Conservation (phyloP, 2,329 filamentous ascomycete species). For the Verticillium zaregamsianum region DNA sequence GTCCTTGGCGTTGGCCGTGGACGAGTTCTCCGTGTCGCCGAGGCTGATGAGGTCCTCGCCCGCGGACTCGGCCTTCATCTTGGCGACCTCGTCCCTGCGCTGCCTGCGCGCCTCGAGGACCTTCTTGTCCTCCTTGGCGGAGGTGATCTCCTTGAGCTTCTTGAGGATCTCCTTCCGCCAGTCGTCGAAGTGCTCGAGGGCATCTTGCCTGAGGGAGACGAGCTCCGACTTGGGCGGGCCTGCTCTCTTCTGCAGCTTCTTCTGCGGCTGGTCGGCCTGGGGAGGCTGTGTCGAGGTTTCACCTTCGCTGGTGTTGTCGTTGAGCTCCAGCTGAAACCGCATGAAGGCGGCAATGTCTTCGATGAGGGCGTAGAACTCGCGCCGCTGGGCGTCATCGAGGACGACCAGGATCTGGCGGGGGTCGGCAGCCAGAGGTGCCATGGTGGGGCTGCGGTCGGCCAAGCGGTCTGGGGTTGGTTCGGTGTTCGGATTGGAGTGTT, state of each 20-base stretch:
- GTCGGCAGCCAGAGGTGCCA: slow-evolving; percentile 52
- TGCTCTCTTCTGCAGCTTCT: neutral
- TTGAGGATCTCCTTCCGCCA: slow-evolving; percentile 71
- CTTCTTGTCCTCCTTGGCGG: slow-evolving; percentile 43
- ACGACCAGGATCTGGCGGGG: slow-evolving; percentile 52
- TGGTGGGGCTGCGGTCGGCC: slow-evolving; percentile 17
- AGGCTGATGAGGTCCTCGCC: slow-evolving; percentile 35
- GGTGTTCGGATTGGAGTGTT: neutral
- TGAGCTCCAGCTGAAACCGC: slow-evolving; percentile 44
- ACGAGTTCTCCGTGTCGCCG: slow-evolving; percentile 21
- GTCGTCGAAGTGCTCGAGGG: slow-evolving; percentile 67
- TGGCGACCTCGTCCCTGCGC: slow-evolving; percentile 37
- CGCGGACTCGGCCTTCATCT: slow-evolving; percentile 27
- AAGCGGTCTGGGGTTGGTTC: neutral
- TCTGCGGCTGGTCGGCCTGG: neutral
- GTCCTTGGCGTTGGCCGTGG: slow-evolving; percentile 23
- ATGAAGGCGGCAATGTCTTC: slow-evolving; percentile 50
- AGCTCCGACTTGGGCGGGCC: slow-evolving; percentile 4
- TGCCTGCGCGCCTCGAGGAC: slow-evolving; percentile 42
- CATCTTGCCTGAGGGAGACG: slow-evolving; percentile 39
- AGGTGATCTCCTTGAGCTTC: slow-evolving; percentile 64
- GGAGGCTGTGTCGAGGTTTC: slow-evolving; percentile 20
- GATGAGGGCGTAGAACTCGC: slow-evolving; percentile 46
- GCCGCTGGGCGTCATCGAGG: slow-evolving; percentile 47
- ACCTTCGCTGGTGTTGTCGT: slow-evolving; percentile 17